Conservation (phyloP, 257 asterid genomes). For the Perilla frutescens region DNA sequence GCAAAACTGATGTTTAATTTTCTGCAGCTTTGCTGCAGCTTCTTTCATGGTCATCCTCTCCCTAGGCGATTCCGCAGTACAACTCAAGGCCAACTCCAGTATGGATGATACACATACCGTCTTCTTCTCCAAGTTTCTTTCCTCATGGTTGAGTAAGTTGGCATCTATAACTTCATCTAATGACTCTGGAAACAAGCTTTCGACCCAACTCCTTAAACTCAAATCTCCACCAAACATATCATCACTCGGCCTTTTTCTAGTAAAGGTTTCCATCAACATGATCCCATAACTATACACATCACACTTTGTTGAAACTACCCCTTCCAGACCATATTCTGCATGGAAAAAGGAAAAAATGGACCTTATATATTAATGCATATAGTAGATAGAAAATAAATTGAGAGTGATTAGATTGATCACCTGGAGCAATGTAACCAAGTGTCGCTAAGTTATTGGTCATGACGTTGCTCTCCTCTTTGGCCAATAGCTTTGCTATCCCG, state of each 20-base stretch:
- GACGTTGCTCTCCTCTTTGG: not conserved
- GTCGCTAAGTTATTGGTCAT: not conserved
- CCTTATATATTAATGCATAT: too few relatives aligned
- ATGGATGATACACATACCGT: not conserved
- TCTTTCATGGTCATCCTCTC: too few relatives aligned
- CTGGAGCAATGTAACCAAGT: constrained; percentile 17
- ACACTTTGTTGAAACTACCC: constrained; percentile 9
- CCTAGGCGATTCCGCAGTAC: not conserved
- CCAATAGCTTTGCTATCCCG: constrained; percentile 15
- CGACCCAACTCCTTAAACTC: constrained; percentile 3
- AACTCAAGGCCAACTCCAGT: not conserved
- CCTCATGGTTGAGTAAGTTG: not conserved
- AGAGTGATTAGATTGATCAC: not conserved
- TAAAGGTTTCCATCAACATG: constrained; percentile 20
- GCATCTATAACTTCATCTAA: not conserved
- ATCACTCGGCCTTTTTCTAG: constrained; percentile 21
- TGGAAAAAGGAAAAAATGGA: too few relatives aligned
- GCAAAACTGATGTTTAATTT: too few relatives aligned
- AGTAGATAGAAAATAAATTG: too few relatives aligned
- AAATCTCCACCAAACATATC: constrained; percentile 19
- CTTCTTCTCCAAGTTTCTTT: not conserved
- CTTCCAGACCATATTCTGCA: constrained; percentile 10
- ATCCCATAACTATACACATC: constrained; percentile 24
- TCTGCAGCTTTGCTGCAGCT: too few relatives aligned
- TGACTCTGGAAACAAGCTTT: not conserved